Conservation (phyloP, 2,329 filamentous ascomycete species). For the Ascochyta clinopodiicola region DNA sequence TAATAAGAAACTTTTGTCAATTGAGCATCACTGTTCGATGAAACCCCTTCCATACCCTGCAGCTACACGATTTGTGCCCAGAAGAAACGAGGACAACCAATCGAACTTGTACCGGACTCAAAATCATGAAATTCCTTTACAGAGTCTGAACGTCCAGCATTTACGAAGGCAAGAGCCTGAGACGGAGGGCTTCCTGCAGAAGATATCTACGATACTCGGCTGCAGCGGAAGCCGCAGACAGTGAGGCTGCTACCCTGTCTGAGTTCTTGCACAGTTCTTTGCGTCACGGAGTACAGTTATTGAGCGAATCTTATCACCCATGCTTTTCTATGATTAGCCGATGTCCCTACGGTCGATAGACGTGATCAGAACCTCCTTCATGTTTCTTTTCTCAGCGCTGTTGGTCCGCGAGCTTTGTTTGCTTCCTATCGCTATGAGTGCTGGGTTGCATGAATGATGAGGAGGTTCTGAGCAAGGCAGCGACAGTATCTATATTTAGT, state of each 20-base stretch:
- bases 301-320: conserved; percentile 40
- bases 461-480: no score
- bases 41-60: conserved; percentile 64
- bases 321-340: conserved; percentile 25
- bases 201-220: conserved; percentile 91
- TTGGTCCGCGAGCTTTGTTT: no score
- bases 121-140: conserved; percentile 62
- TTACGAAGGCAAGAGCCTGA: conserved; percentile 70
- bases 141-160: conserved; percentile 57
- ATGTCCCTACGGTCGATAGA: conserved; percentile 48
- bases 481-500: no score
- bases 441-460: no score
- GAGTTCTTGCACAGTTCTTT: conserved; percentile 33
- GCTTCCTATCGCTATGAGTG: no score
- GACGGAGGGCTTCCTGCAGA: conserved; percentile 75
- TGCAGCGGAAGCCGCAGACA: conserved; percentile 62
- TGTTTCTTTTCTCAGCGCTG: conserved; percentile 22
- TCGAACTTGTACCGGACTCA: conserved; percentile 71
- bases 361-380: conserved; percentile 45
- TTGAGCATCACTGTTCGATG: conserved; percentile 54
- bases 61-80: conserved; percentile 61
- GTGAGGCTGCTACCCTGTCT: conserved; percentile 18
- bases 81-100: conserved; percentile 66
- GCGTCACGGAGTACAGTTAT: conserved; percentile 45
- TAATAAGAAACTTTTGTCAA: conserved; percentile 61